These are phyloP conservation scores for Colletotrichum endophyticum DNA, from an alignment of 2,329 filamentous ascomycete species.

Conservation along the genomic window DNA sequence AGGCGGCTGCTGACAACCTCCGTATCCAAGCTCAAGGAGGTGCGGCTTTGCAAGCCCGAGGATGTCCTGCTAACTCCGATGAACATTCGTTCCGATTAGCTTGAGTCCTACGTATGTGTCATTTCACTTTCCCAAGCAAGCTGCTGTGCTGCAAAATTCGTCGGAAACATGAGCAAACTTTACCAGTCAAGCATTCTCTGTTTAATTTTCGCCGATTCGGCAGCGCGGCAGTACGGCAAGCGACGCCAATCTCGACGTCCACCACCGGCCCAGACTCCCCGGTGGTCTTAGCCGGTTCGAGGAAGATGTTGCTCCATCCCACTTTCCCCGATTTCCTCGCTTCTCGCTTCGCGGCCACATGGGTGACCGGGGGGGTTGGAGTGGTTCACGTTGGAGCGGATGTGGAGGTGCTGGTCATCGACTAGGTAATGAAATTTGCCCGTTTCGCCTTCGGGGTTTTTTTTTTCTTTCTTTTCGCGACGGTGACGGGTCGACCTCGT, in stretches of 20 bases:
- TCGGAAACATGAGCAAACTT: neutral
- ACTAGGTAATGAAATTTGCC: slow-evolving; percentile 7
- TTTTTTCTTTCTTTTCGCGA: neutral
- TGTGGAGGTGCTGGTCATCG: slow-evolving; percentile 19
- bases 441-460: neutral
- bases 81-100: neutral
- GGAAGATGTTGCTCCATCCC: neutral
- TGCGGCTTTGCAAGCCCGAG: neutral
- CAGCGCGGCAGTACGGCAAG: neutral
- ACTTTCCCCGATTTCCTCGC: neutral
- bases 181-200: neutral
- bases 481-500: neutral
- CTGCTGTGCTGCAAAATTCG: neutral
- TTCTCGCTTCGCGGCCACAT: neutral
- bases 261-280: neutral
- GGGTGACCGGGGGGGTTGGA: neutral
- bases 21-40: neutral
- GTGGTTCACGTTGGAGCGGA: neutral
- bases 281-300: neutral
- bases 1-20: neutral
- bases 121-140: neutral
- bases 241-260: neutral
- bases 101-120: neutral
- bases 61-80: neutral
- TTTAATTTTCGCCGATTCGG: slow-evolving; percentile 1